Conservation (phyloP, 2,329 filamentous ascomycete species). For the Calcarisporium arbuscula region DNA sequence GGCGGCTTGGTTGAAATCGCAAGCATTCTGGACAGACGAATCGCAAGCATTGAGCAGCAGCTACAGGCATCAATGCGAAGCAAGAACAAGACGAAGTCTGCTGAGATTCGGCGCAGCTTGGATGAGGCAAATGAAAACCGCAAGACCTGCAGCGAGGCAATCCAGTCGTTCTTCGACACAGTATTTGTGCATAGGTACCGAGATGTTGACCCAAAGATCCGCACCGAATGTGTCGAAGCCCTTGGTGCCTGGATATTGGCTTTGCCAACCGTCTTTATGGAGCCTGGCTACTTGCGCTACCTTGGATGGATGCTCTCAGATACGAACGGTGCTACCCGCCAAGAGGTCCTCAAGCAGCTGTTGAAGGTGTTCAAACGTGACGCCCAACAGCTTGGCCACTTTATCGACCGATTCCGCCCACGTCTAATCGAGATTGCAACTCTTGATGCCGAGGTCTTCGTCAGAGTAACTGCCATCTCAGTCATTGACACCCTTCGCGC, state of each 20-base stretch:
- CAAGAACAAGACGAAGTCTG: conserved; percentile 72
- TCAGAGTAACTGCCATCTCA: conserved; percentile 74
- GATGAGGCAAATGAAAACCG: conserved; percentile 64
- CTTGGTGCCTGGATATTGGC: conserved; percentile 83
- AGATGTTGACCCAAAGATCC: conserved; percentile 84
- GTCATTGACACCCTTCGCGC: conserved; percentile 77
- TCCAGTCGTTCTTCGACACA: conserved; percentile 84
- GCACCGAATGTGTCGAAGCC: conserved; percentile 80
- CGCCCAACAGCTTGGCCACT: conserved; percentile 78
- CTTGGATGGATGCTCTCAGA: conserved; percentile 95
- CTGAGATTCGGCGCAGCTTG: conserved; percentile 65
- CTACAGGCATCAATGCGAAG: conserved; percentile 66
- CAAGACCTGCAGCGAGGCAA: conserved; percentile 61
- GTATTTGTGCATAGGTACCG: conserved; percentile 95
- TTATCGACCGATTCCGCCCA: conserved; percentile 84
- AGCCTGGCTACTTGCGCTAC: conserved; percentile 85
- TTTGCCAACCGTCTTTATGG: conserved; percentile 82
- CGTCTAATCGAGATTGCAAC: conserved; percentile 91
- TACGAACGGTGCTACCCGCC: conserved; percentile 62
- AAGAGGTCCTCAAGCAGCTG: conserved; percentile 83
- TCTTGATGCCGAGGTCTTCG: conserved; percentile 71
- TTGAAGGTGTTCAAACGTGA: conserved; percentile 72
- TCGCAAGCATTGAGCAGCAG: conserved; percentile 72
- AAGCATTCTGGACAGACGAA: conserved; percentile 61
- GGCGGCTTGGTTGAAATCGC: conserved; percentile 71